These are phyloP conservation scores for Ustilago lituana DNA, from an alignment of 1,284 basidiomycete genomes.

Conservation along the genomic window DNA sequence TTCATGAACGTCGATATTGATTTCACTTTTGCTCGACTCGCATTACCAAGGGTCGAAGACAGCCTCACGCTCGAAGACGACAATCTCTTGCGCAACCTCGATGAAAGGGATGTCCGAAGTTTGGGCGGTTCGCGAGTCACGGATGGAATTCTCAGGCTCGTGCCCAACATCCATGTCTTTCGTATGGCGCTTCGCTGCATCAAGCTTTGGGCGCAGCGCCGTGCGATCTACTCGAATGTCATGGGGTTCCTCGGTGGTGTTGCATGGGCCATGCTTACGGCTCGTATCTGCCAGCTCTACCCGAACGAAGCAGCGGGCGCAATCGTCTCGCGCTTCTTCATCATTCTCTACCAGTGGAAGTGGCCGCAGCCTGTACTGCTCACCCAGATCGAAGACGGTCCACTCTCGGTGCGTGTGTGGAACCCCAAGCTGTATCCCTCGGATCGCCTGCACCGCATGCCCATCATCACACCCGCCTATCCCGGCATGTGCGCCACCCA, in stretches of 20 bases:
- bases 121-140: slow-evolving; percentile 96
- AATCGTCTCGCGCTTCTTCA: slow-evolving; percentile 95
- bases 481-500: slow-evolving; percentile 99
- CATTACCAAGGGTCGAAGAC: slow-evolving; percentile 86
- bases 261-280: slow-evolving; percentile 97
- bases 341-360: slow-evolving; percentile 95
- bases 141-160: slow-evolving; percentile 92
- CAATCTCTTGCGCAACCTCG: slow-evolving; percentile 88
- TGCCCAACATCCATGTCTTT: slow-evolving; percentile 93
- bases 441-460: slow-evolving; percentile 95
- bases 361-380: slow-evolving; percentile 98
- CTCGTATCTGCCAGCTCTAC: slow-evolving; percentile 97
- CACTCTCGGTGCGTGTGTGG: slow-evolving; percentile 93
- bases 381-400: slow-evolving; percentile 90
- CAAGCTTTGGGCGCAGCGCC: slow-evolving; percentile 94
- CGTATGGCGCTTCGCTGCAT: slow-evolving; percentile 93
- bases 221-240: slow-evolving; percentile 98
- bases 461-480: slow-evolving; percentile 99
- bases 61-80: slow-evolving; percentile 89
- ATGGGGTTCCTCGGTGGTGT: slow-evolving; percentile 98
- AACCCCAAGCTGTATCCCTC: slow-evolving; percentile 96
- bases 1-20: slow-evolving; percentile 93
- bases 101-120: slow-evolving; percentile 93
- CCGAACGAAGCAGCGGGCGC: slow-evolving; percentile 93
- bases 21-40: slow-evolving; percentile 88